A percentile compares a stretch with the other conserved stretches of the same genome.
Evolutionary conservation across 768 basidiomycete species (phyloP).

Genomic region (Filobasidium wieringae): DNA sequence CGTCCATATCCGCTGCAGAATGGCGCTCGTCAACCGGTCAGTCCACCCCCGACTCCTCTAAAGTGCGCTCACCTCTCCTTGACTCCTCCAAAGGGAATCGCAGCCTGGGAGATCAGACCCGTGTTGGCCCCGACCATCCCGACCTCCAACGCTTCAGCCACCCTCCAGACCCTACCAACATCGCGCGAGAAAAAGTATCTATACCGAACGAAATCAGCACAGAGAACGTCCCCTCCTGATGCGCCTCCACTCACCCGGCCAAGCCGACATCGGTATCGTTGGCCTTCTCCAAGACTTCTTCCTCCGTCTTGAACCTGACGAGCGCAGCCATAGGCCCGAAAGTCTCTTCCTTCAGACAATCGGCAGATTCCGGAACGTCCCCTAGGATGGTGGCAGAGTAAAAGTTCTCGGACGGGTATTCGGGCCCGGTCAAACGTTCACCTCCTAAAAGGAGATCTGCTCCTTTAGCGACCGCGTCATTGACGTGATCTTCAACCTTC

Average conservation of each 20-base stretch:
- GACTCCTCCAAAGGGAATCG: slow-evolving; percentile 78
- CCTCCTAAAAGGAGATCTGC: slow-evolving; percentile 88
- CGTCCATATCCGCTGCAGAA: slow-evolving; percentile 51
- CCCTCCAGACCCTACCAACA: slow-evolving; percentile 79
- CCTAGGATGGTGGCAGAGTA: slow-evolving; percentile 78
- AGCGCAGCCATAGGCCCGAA: slow-evolving; percentile 60
- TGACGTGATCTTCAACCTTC: slow-evolving; percentile 73
- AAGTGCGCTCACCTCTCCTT: slow-evolving; percentile 41
- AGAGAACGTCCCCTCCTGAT: neutral
- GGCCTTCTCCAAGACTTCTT: slow-evolving; percentile 65
- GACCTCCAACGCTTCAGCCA: slow-evolving; percentile 86
- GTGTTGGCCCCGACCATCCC: slow-evolving; percentile 55
- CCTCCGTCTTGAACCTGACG: slow-evolving; percentile 83
- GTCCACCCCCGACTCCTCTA: neutral
- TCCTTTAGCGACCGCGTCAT: slow-evolving; percentile 73
- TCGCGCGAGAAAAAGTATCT: slow-evolving; percentile 78
- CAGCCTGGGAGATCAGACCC: slow-evolving; percentile 49
- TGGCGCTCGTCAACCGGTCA: neutral
- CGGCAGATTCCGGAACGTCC: slow-evolving; percentile 58
- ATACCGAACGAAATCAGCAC: neutral
- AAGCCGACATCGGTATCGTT: slow-evolving; percentile 74
- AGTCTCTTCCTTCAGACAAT: slow-evolving; percentile 66
- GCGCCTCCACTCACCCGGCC: slow-evolving; percentile 48
- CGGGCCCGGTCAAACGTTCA: slow-evolving; percentile 47
- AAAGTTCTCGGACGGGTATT: slow-evolving; percentile 47